These are phyloP conservation scores for Yamadazyma takamatsuzukensis DNA, from an alignment of 805 yeast species.

Conservation along the genomic window DNA sequence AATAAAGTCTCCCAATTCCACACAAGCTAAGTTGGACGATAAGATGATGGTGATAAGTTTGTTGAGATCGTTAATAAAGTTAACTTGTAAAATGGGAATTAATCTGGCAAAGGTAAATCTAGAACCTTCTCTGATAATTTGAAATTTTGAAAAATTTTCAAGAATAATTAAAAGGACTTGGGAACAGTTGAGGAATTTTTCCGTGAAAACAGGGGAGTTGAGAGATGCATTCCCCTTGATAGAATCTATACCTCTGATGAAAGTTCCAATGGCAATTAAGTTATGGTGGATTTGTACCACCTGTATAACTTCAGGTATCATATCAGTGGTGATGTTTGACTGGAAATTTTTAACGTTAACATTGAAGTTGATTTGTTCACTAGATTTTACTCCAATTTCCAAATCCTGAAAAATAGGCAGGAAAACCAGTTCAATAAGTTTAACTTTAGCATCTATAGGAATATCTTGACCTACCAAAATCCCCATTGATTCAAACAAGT, in stretches of 20 bases:
- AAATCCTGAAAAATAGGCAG: slow-evolving; percentile 72
- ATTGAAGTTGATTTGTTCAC: too few species aligned
- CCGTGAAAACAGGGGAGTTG: slow-evolving; percentile 37
- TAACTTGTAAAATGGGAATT: slow-evolving; percentile 63
- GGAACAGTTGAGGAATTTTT: slow-evolving; percentile 58
- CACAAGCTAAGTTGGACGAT: slow-evolving; percentile 52
- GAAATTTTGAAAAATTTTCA: slow-evolving; percentile 65
- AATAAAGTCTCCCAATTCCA: slow-evolving; percentile 76
- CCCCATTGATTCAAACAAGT: slow-evolving; percentile 85
- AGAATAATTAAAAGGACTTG: slow-evolving; percentile 81
- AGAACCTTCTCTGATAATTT: slow-evolving; percentile 76
- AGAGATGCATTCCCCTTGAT: slow-evolving; percentile 23
- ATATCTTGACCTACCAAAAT: slow-evolving; percentile 50
- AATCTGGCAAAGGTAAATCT: slow-evolving; percentile 85
- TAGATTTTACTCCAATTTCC: slow-evolving; percentile 53
- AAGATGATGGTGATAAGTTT: slow-evolving; percentile 65
- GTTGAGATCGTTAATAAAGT: slow-evolving; percentile 48
- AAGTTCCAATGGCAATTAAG: slow-evolving; percentile 83
- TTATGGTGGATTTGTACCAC: slow-evolving; percentile 81
- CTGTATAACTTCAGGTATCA: slow-evolving; percentile 27
- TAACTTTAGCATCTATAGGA: slow-evolving; percentile 29
- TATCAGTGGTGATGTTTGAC: not conserved
- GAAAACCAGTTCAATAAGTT: slow-evolving; percentile 60
- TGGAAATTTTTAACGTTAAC: not conserved
- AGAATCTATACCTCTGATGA: slow-evolving; percentile 79